Conservation (phyloP, 306 rosid genomes). For the Corylus americana region DNA sequence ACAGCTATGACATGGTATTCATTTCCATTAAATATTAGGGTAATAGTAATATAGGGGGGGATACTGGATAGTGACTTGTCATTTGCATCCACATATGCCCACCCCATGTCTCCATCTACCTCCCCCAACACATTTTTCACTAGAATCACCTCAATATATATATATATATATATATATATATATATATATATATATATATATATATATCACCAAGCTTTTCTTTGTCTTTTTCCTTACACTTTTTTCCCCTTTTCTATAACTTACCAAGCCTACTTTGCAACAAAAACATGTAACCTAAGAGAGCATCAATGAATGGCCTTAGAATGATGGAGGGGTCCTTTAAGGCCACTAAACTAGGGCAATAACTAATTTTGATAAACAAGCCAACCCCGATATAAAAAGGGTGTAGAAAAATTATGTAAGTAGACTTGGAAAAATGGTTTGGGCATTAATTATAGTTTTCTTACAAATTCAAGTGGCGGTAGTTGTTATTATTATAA, state of each 20-base stretch:
- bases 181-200: no score
- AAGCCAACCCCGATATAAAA: not conserved
- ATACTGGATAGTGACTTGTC: conserved; percentile 3
- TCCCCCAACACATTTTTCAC: not conserved
- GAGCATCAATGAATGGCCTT: not conserved
- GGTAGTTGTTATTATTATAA: no score
- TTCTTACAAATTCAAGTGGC: no score
- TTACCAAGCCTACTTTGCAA: not conserved
- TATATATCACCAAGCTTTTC: not conserved
- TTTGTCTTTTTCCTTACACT: not conserved
- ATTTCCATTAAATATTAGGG: conserved; percentile 34
- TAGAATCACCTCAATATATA: not conserved
- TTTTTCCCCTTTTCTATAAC: not conserved
- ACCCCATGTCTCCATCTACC: not conserved
- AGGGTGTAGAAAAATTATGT: not conserved
- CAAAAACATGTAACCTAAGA: not conserved
- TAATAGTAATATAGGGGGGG: not conserved
- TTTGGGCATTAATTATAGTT: no score
- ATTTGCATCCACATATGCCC: not conserved
- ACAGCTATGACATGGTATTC: conserved; percentile 46
- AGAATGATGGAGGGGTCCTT: not conserved
- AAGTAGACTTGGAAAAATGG: not conserved
- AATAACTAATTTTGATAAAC: not conserved
- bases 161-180: no score
- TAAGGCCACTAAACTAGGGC: not conserved